Evolutionary conservation across 805 yeast genomes (phyloP), one percentile per base, ranked within the genome.

Genomic region (Brettanomyces nanus): DNA sequence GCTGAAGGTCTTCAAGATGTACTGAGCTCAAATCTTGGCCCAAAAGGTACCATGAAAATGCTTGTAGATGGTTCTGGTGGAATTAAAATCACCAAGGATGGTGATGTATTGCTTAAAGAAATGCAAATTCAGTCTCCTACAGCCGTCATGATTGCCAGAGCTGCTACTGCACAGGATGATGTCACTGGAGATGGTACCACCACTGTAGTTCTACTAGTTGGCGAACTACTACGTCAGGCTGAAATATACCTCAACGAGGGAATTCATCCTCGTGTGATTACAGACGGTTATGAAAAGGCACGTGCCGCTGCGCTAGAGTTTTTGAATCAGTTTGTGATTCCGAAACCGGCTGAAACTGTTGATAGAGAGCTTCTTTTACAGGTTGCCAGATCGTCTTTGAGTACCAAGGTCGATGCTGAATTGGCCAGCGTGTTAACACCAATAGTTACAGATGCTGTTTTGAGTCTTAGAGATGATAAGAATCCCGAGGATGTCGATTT

Each of bases 181-280:
- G 86, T 92, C 56, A 85, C 97, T n/a, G 98, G 98, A 36, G 98
- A 92, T 62, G 98, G 98, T 46, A 92, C 98, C 39, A 90, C 97
- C 5, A 83, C 96, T 2, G 98, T 92, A 38, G 90, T 89, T 32
- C 69, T 94, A 45, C 71, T 89, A 39, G 98, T 92, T 31, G 98
- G 98, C 39, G 97, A 90, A 60, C 68, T 92, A 44, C 71, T 92
- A 58, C 85, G 85, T 58, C 97, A 92, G 62, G 96, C 97, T 20
- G 92, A 90, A 58, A 73, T 97, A 49, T 89, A 75, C 58, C 77
- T 85, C 41, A 72, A 78, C 47, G 98, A 92, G 64, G 98, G 98
- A 38, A 82, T 92, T 36, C 98, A 92, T 63, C 97, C 98, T 29
- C 73, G 97, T 50, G 81, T 90, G 37, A 70, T 92, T 42, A 86